Evolutionary conservation across 352 stramenopile genomes (phyloP), one percentile per base, ranked within the genome.

Genomic region (Pythium myriotylum): DNA sequence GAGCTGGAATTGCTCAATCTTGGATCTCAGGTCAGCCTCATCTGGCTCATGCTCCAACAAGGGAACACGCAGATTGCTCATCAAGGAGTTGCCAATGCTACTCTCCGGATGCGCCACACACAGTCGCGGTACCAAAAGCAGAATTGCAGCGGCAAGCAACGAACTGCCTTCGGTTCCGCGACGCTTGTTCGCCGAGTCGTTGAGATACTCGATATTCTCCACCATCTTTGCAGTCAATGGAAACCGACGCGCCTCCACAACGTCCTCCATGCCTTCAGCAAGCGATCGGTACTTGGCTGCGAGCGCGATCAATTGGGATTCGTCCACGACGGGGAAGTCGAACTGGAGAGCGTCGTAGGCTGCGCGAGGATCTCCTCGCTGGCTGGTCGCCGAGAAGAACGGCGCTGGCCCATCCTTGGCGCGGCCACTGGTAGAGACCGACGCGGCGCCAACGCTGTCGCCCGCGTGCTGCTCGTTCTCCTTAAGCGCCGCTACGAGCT

Each of bases 291-390:
- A 89, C 50, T 65, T 48, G 26, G 76, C 62, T 7, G 77, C 77
- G 13, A 89, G 61, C 4, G 77, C 75, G 26, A 67, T 45, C 49
- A 86, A 48, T 49, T 77, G 65, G 19, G 51, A 46, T 22, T 81
- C 75, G 26, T 66, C 40, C 4, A 77, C 49, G 33, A 79, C 65
- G 0, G 79, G 79, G 52, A 76, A 89, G 59, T 89, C 79, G 40
- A 77, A 87, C 64, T 89, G 79, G 40, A 89, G 63, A 52, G 70
- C 58, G 33, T 67, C 66, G 58, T 89, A 79, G 23, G 76, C 79
- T 26, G 72, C 74, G 27, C 53, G 26, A 7, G 40, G 4, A n/a
- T 53, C 23, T 3, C 20, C 43, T 51, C 22, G 20, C 20, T 51
- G 4, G 20, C 43, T 29, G 4, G 4, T 33, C 20, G 16, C 22